A percentile compares a stretch with the other conserved stretches of the same genome.
These are phyloP conservation scores for Cryptococcus sp. DNA, from an alignment of 1,284 basidiomycete species.

Conservation along the genomic window DNA sequence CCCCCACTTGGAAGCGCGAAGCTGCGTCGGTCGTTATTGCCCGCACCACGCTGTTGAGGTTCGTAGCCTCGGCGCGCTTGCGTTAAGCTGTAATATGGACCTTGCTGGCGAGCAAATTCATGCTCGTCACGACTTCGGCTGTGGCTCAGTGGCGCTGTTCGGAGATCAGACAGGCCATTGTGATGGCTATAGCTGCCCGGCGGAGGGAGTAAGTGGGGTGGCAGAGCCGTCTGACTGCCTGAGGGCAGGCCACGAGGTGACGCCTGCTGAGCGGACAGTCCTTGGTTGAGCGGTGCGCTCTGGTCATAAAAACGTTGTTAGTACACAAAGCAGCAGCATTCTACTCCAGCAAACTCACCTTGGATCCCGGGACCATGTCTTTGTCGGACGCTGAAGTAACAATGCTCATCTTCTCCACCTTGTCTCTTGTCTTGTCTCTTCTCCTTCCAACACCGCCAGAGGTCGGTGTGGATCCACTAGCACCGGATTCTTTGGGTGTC, in stretches of 20 bases:
- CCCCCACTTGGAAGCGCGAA: slow-evolving; percentile 27
- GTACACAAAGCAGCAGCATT: neutral
- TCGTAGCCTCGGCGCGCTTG: neutral
- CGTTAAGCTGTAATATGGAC: slow-evolving; percentile 1
- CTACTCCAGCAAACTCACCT: slow-evolving; percentile 25
- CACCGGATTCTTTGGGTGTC: slow-evolving; percentile 34
- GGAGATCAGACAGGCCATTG: slow-evolving; percentile 37
- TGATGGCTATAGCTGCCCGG: slow-evolving; percentile 22
- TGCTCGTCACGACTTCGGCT: slow-evolving; percentile 30
- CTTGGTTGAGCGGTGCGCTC: slow-evolving; percentile 48
- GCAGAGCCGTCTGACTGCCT: slow-evolving; percentile 41
- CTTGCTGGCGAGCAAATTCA: slow-evolving; percentile 41
- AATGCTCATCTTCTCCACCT: slow-evolving; percentile 48
- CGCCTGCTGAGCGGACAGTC: slow-evolving; percentile 41
- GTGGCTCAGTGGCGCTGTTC: slow-evolving; percentile 36
- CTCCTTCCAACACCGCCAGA: slow-evolving; percentile 40
- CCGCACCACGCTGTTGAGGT: neutral
- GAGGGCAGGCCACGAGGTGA: slow-evolving; percentile 42
- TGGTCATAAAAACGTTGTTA: slow-evolving; percentile 12
- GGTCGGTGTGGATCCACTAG: neutral
- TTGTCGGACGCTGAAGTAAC: slow-evolving; percentile 38
- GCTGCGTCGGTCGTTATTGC: slow-evolving; percentile 28
- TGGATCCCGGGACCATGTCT: slow-evolving; percentile 42
- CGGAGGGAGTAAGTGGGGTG: slow-evolving; percentile 38
- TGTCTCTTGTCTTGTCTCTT: slow-evolving; percentile 49